Evolutionary conservation across 305 asterid species (phyloP), one percentile per base, ranked within the genome.

Genomic region (Euphrasia arctica): DNA sequence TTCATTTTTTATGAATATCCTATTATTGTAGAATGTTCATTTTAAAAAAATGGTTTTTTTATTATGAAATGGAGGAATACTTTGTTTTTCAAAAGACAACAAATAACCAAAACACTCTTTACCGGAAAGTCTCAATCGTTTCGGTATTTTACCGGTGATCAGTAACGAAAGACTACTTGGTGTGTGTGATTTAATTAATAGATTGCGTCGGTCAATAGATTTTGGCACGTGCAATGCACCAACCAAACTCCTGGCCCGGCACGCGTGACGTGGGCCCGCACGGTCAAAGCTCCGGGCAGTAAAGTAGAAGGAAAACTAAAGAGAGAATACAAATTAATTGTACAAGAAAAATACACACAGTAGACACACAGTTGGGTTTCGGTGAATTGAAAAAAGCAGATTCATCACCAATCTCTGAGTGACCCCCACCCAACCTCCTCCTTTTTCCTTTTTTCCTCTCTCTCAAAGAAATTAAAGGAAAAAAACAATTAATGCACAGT

Each of bases 151-250:
- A 18, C 22, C n/a, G n/a, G n/a, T 18, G 22, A 18, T 18, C 22
- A 18, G 22, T 18, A 18, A 18, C 22, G 22, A 18, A 18, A 18
- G 22, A 18, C 22, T 18, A 18, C 22, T 18, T 1, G 22, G 22
- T 18, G 22, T 18, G 22, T 18, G 22, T 18, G 22, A 18, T 18
- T 18, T 18, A 18, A 18, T 18, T 18, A 18, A 18, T 18, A 18
- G 22, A 18, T 18, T 18, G 22, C 22, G 22, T 18, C 22, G 22
- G 22, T 18, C 22, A 18, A 18, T 18, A 18, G 22, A 18, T 29
- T 29, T 25, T 65, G 77, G 77, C 82, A 78, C 79, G 79, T 78
- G 82, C 73, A 27, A 54, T 11, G 56, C 34, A 22, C 79, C 71
- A 75, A 78, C 82, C 22, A 18, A 18, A 14, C 72, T 68, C 73